Conservation (phyloP, 2,329 filamentous ascomycete genomes). For the Paecilomyces sp. region DNA sequence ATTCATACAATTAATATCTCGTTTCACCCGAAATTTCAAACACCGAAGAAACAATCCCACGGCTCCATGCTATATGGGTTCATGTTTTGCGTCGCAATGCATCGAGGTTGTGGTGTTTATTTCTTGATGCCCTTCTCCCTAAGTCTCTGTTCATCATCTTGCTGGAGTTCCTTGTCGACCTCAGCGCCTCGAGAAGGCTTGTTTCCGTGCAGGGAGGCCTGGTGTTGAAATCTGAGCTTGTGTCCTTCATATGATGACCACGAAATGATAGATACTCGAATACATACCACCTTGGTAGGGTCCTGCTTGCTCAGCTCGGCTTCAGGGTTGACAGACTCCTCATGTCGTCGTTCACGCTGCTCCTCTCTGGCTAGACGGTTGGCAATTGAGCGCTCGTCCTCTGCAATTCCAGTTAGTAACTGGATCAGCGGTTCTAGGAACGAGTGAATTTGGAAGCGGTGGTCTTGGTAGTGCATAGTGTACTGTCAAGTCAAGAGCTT, state of each 20-base stretch:
- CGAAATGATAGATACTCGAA: not conserved
- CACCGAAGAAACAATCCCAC: not conserved
- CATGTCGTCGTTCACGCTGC: slow-evolving; percentile 16
- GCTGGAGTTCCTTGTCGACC: slow-evolving; percentile 38
- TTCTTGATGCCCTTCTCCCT: slow-evolving; percentile 36
- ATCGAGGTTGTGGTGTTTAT: slow-evolving; percentile 7
- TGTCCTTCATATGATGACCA: not conserved
- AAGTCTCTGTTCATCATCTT: slow-evolving; percentile 37
- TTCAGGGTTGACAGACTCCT: slow-evolving; percentile 22
- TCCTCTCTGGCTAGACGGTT: slow-evolving; percentile 34
- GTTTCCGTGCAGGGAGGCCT: slow-evolving; percentile 41
- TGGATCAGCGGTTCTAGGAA: not conserved
- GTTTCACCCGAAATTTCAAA: not conserved
- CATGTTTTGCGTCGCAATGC: not conserved
- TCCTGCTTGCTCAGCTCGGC: slow-evolving; percentile 34
- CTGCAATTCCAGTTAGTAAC: slow-evolving; percentile 11
- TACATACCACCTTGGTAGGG: slow-evolving; percentile 34
- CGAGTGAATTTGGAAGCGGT: not conserved
- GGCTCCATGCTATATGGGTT: not conserved
- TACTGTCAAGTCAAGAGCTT: not conserved
- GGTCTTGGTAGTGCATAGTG: not conserved
- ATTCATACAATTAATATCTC: not conserved
- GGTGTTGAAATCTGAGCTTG: not conserved
- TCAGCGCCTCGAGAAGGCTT: slow-evolving; percentile 40
- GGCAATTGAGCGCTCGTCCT: slow-evolving; percentile 39